Percentiles rank a stretch among this genome's conserved stretches.
phyloP scores from a whole-genome alignment of 495 filamentous ascomycete genomes.

The Penicillium maclennaniae region DNA sequence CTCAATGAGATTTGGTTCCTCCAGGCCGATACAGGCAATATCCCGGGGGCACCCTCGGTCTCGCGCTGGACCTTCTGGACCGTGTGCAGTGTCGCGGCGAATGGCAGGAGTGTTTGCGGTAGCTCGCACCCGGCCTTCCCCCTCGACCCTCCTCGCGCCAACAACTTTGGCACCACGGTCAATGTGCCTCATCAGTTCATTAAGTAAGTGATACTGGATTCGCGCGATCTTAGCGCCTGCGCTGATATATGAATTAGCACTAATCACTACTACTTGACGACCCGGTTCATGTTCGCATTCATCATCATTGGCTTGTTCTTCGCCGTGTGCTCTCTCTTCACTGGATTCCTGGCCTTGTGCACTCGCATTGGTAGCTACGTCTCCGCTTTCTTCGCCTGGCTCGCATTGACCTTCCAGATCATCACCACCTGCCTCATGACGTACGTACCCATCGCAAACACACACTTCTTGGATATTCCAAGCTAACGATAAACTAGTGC shows the following conservation, averaged over 20 bases:
- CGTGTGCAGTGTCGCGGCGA: constrained; percentile 51
- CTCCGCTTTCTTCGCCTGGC: constrained; percentile 49
- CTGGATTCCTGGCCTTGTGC: constrained; percentile 58
- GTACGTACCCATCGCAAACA: constrained; percentile 42
- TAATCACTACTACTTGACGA: constrained; percentile 58
- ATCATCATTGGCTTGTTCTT: constrained; percentile 67
- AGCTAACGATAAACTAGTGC: constrained; percentile 47
- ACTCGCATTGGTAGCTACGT: constrained; percentile 58
- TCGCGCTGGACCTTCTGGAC: constrained; percentile 90
- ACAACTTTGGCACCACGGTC: constrained; percentile 56
- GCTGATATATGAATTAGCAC: constrained; percentile 35
- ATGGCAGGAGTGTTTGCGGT: constrained; percentile 58
- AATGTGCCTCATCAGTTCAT: constrained; percentile 56
- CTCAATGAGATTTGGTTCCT: constrained; percentile 79
- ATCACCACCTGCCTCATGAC: constrained; percentile 66
- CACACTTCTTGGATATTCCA: neutral
- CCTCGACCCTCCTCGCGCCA: constrained; percentile 54
- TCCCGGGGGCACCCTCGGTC: constrained; percentile 58
- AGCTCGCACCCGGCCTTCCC: constrained; percentile 54
- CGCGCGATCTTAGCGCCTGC: neutral
- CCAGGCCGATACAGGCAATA: constrained; percentile 64
- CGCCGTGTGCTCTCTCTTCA: constrained; percentile 54
- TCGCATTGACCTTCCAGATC: constrained; percentile 60
- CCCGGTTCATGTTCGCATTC: constrained; percentile 71
- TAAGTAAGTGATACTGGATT: constrained; percentile 36